Base-by-base conservation (phyloP, 2,329 filamentous ascomycete species). In the Pseudocercospora macadamiae region DNA sequence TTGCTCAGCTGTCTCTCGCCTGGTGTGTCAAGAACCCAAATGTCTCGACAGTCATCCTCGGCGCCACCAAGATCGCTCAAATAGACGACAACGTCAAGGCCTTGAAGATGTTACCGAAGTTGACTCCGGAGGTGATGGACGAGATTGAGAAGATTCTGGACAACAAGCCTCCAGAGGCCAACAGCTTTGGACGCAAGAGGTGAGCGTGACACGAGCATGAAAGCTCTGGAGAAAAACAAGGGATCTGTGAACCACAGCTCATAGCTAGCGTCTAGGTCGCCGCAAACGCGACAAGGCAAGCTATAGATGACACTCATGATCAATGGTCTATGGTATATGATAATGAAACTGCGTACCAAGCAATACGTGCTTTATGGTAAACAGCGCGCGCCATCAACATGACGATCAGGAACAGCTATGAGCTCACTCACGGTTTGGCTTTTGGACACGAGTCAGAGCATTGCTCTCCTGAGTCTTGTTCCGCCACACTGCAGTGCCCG, bases 11-110 rank as follows among this genome's bases (percentile, higher is more conserved):
- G 6, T 78, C 82, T n/a, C 75, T 86, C 30, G 84, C 84, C 1
- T 87, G 84, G 84, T 70, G 67, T 48, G 76, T 83, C 25, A 85
- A 82, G 74, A 86, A 87, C 70, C 75, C 78, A 28, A 82, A 86
- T 59, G 84, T 86, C 53, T 58, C 54, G 64, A 82, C 80, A 1
- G 82, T 85, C 65, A 85, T 85, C 53, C 76, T 83, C 7, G 82
- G 83, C 42, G 79, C 79, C 3, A 80, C 77, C 18, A 81, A 81
- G 70, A 73, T 77, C 21, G 37, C 63, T 2, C 79, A 82, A 70
- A 76, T 82, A 54, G 73, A 76, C 58, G 79, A 81, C 71, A 81
- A 81, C 70, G 74, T 74, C 68, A 77, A 76, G 64, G 77, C 79
- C 2, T 58, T 81, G 53, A 73, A 77, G 69, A 64, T 81, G 18